A percentile compares a stretch with the other conserved stretches of the same genome.
Conservation (phyloP, 345 rosid species). For the Populus nigra region DNA sequence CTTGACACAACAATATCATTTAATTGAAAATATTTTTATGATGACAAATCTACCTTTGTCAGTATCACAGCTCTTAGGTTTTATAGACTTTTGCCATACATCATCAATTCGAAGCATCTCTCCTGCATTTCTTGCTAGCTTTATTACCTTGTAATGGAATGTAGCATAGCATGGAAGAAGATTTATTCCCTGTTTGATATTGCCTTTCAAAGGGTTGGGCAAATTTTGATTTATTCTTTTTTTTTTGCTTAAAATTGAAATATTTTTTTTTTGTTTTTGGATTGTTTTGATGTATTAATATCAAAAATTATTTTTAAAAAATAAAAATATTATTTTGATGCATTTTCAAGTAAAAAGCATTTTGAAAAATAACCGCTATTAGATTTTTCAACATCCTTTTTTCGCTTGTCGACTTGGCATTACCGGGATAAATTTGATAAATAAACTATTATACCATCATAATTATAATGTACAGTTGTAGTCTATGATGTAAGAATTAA, state of each 20-base stretch:
- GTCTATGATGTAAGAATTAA: not conserved
- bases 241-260: too few relatives aligned
- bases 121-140: conserved; percentile 54
- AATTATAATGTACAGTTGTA: not conserved
- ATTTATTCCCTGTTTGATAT: not conserved
- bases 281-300: too few relatives aligned
- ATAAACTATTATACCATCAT: not conserved
- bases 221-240: too few relatives aligned
- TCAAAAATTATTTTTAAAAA: too few relatives aligned
- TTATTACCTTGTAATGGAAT: not conserved
- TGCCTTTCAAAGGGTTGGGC: too few relatives aligned
- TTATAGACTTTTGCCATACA: conserved; percentile 16
- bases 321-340: too few relatives aligned
- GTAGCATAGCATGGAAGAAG: not conserved
- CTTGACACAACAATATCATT: conserved; percentile 2
- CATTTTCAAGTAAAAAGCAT: too few relatives aligned
- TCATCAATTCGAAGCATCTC: conserved; percentile 60
- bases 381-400: not conserved
- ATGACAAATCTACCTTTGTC: conserved; percentile 8
- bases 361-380: fast-evolving
- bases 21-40: conserved; percentile 1
- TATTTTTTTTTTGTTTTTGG: too few relatives aligned
- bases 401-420: conserved; percentile 9
- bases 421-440: conserved; percentile 4
- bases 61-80: not conserved